Evolutionary conservation across 495 filamentous ascomycete species (phyloP).

Genomic region (Xylaria intraflava): DNA sequence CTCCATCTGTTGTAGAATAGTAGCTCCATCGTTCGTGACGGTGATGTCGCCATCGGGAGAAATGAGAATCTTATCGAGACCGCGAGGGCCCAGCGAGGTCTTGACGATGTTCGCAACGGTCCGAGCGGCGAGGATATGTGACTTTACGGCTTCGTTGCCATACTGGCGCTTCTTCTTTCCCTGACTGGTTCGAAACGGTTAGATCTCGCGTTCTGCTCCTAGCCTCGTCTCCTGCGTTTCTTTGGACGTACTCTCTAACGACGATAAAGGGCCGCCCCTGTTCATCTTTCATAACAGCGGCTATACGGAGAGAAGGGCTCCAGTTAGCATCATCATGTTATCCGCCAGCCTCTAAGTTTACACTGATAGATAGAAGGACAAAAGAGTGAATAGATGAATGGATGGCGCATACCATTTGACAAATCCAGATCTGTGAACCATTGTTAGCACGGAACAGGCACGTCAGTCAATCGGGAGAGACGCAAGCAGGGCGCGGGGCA

Average conservation of each 20-base stretch:
- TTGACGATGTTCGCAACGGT: slow-evolving; percentile 97
- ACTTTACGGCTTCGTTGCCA: slow-evolving; percentile 94
- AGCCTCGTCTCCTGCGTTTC: neutral
- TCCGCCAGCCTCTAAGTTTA: neutral
- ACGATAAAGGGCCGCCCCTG: slow-evolving; percentile 95
- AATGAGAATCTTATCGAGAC: slow-evolving; percentile 98
- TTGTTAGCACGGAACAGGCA: slow-evolving; percentile 26
- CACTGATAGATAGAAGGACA: neutral
- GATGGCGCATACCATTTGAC: slow-evolving; percentile 39
- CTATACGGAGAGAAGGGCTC: slow-evolving; percentile 25
- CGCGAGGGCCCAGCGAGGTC: slow-evolving; percentile 90
- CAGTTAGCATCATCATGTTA: slow-evolving; percentile 8
- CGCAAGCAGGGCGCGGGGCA: slow-evolving; percentile 17
- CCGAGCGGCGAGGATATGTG: slow-evolving; percentile 91
- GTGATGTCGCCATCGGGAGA: slow-evolving; percentile 99
- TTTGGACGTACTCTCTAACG: slow-evolving; percentile 80
- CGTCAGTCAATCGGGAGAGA: neutral
- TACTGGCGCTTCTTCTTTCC: slow-evolving; percentile 96
- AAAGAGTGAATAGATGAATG: neutral
- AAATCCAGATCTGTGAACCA: slow-evolving; percentile 39
- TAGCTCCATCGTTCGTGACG: slow-evolving; percentile 98
- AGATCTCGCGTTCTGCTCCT: neutral
- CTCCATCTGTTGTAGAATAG: slow-evolving; percentile 97
- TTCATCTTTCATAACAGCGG: slow-evolving; percentile 69
- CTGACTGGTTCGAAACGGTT: slow-evolving; percentile 54